These are phyloP conservation scores for Lanmaoa pseudosensibilis DNA, from an alignment of 768 basidiomycete genomes.

Conservation along the genomic window DNA sequence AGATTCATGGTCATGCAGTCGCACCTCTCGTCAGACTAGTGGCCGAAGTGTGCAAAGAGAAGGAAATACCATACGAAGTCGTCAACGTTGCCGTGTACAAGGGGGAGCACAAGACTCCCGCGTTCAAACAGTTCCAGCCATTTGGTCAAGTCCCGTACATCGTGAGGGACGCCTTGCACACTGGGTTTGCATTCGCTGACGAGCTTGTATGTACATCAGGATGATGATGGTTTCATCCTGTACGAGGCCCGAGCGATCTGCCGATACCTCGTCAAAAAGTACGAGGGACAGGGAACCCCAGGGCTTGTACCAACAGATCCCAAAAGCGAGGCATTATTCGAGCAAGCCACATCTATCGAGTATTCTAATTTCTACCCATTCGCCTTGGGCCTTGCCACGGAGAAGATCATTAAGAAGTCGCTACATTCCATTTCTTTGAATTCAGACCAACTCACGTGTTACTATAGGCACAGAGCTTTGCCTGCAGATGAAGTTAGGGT, in stretches of 20 bases:
- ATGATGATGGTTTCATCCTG: conserved; percentile 35
- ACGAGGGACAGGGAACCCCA: conserved; percentile 20
- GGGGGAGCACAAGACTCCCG: conserved; percentile 35
- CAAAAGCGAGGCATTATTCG: conserved; percentile 17
- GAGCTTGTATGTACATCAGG: conserved; percentile 7
- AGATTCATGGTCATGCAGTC: conserved; percentile 40
- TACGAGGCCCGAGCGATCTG: conserved; percentile 31
- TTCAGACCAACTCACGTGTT: conserved; percentile 6
- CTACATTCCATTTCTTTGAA: conserved; percentile 19
- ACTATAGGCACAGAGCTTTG: conserved; percentile 4
- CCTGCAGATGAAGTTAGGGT: conserved; percentile 26
- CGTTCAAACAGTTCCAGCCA: conserved; percentile 32
- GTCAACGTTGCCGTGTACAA: conserved; percentile 34
- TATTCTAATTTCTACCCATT: conserved; percentile 48
- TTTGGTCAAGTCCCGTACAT: conserved; percentile 42
- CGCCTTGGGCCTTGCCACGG: conserved; percentile 42
- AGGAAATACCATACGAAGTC: conserved; percentile 40
- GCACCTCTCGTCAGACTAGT: conserved; percentile 44
- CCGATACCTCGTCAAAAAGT: conserved; percentile 33
- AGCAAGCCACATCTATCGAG: conserved; percentile 26
- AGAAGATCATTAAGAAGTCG: conserved; percentile 55
- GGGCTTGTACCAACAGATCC: conserved; percentile 20
- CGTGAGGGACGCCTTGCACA: conserved; percentile 5
- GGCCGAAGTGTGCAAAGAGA: conserved; percentile 40
- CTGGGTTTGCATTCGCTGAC: neutral